These are phyloP conservation scores for Termitomyces sp. DNA, from an alignment of 1,284 basidiomycete genomes.

Conservation along the genomic window DNA sequence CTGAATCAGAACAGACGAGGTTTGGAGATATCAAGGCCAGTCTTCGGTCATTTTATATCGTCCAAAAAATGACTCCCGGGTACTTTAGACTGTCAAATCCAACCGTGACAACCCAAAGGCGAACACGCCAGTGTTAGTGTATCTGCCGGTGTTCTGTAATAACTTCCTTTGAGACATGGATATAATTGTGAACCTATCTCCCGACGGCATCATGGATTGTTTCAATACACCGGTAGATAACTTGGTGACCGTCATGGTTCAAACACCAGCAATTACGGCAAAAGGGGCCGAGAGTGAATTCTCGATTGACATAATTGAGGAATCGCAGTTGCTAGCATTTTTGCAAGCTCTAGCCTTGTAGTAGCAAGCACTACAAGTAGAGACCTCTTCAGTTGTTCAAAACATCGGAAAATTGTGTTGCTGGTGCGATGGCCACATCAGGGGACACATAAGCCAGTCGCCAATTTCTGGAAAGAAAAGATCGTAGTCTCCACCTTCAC, in stretches of 20 bases:
- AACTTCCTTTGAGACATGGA: not conserved
- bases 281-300: not conserved
- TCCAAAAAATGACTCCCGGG: not conserved
- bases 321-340: not conserved
- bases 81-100: not conserved
- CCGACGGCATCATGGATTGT: not conserved
- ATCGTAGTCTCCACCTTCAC: not conserved
- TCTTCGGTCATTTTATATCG: not conserved
- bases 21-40: not conserved
- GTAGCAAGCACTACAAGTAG: too few relatives aligned
- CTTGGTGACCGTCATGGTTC: not conserved
- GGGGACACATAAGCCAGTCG: not conserved
- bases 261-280: not conserved
- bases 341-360: not conserved
- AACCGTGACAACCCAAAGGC: not conserved
- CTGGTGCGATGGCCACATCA: too few relatives aligned
- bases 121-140: not conserved
- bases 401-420: not conserved
- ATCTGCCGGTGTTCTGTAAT: not conserved
- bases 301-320: not conserved
- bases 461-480: not conserved
- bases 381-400: not conserved
- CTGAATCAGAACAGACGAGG: not conserved
- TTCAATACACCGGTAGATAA: not conserved
- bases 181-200: not conserved